These are phyloP conservation scores for Neurospora sp. DNA, from an alignment of 495 filamentous ascomycete species.

Conservation along the genomic window DNA sequence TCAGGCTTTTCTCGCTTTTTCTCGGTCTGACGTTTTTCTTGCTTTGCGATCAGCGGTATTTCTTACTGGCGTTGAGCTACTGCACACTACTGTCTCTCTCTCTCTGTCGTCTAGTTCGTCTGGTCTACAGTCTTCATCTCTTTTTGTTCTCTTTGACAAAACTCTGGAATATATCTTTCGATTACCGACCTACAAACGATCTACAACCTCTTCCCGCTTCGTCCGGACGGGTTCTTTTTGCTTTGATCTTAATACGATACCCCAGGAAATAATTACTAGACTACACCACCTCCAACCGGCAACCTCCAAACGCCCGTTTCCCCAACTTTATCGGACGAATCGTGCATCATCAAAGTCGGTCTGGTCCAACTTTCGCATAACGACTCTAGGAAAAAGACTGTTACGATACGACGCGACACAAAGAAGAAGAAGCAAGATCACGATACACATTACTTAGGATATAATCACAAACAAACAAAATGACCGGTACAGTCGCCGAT, in stretches of 20 bases:
- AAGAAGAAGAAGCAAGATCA: neutral
- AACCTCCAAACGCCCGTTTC: neutral
- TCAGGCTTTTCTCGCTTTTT: neutral
- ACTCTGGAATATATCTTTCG: neutral
- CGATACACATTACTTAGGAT: neutral
- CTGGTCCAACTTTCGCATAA: neutral
- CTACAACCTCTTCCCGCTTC: neutral
- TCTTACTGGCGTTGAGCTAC: neutral
- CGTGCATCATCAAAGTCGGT: neutral
- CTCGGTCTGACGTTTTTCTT: neutral
- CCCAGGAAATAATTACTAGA: neutral
- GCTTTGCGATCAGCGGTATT: neutral
- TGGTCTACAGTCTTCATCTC: neutral
- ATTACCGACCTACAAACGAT: neutral
- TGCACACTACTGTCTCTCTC: neutral
- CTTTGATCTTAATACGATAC: neutral
- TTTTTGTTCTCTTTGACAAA: neutral
- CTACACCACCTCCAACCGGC: neutral
- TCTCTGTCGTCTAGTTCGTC: neutral
- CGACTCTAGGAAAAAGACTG: neutral
- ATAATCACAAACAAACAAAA: neutral
- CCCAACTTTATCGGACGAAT: neutral
- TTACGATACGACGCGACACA: neutral
- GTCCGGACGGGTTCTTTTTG: neutral
- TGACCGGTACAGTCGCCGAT: slow-evolving; percentile 5